Percentiles rank a stretch among this genome's conserved stretches.
Conservation (phyloP, 1,284 basidiomycete genomes). For the Sporisorium iseilematis-ciliati region DNA sequence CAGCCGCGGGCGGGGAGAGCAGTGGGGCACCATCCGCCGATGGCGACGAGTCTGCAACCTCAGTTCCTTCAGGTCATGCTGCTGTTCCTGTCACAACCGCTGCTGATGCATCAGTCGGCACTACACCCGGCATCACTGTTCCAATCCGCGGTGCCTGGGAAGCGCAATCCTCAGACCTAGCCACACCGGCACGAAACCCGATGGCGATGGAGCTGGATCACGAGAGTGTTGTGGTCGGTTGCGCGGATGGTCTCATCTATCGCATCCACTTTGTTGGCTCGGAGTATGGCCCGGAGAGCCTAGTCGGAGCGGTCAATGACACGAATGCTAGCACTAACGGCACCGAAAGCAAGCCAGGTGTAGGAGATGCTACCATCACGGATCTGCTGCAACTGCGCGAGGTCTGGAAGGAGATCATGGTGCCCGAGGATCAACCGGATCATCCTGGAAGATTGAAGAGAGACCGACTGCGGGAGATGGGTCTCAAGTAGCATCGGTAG, state of each 20-base stretch:
- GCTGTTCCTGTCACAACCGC: background rate
- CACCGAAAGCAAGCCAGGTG: background rate
- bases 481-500: conserved; percentile 30
- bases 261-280: conserved; percentile 60
- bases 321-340: conserved; percentile 3
- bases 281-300: conserved; percentile 35
- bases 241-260: conserved; percentile 60
- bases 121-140: conserved; percentile 12
- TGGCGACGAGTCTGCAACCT: background rate
- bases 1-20: background rate
- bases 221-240: conserved; percentile 60
- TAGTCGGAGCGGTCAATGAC: conserved; percentile 1
- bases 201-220: conserved; percentile 64
- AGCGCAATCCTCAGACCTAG: conserved; percentile 38
- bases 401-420: conserved; percentile 62
- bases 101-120: background rate
- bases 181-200: conserved; percentile 53
- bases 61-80: no score
- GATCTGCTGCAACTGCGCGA: conserved; percentile 51
- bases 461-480: conserved; percentile 30
- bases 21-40: conserved; percentile 1
- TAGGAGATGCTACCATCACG: conserved; percentile 56
- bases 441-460: conserved; percentile 45
- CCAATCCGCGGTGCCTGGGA: conserved; percentile 61
- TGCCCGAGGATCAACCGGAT: conserved; percentile 42